These are phyloP conservation scores for Phellopilus nigrolimitatus DNA, from an alignment of 1,284 basidiomycete genomes.

Conservation along the genomic window DNA sequence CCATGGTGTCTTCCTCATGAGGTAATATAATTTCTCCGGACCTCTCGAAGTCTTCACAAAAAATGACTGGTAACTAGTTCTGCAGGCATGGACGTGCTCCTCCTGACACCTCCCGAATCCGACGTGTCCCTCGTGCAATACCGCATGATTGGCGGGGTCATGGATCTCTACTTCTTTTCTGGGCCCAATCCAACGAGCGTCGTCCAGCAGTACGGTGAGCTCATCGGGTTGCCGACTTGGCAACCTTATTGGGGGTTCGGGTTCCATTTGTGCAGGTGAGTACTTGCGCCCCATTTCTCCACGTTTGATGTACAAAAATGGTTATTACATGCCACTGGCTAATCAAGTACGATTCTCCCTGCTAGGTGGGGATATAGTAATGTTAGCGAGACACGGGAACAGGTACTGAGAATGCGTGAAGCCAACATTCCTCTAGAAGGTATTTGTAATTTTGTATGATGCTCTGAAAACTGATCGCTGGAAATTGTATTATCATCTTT, in stretches of 20 bases:
- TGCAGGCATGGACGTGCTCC: conserved; percentile 60
- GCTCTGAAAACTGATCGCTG: not conserved
- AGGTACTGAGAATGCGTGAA: conserved; percentile 54
- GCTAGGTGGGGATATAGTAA: conserved; percentile 52
- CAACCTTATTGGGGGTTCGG: conserved; percentile 68
- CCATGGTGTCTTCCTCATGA: conserved; percentile 68
- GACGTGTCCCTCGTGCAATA: conserved; percentile 58
- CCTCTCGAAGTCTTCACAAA: conserved; percentile 2
- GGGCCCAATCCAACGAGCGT: conserved; percentile 62
- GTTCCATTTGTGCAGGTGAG: conserved; percentile 63
- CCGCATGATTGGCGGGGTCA: conserved; percentile 56
- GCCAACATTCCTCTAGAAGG: conserved; percentile 60
- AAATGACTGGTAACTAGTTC: conserved; percentile 28
- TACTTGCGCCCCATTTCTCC: not conserved
- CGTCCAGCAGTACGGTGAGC: conserved; percentile 59
- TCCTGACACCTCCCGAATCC: conserved; percentile 49
- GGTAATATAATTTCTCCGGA: conserved; percentile 31
- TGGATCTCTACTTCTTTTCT: conserved; percentile 69
- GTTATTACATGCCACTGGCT: not conserved
- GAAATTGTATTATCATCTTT: conserved; percentile 10
- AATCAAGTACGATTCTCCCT: conserved; percentile 18
- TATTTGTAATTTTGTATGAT: not conserved
- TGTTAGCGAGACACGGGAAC: conserved; percentile 42
- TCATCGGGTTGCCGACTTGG: conserved; percentile 61
- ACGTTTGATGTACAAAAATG: not conserved